Conservation (phyloP, 345 rosid species). For the Eucalyptus erythrocorys region DNA sequence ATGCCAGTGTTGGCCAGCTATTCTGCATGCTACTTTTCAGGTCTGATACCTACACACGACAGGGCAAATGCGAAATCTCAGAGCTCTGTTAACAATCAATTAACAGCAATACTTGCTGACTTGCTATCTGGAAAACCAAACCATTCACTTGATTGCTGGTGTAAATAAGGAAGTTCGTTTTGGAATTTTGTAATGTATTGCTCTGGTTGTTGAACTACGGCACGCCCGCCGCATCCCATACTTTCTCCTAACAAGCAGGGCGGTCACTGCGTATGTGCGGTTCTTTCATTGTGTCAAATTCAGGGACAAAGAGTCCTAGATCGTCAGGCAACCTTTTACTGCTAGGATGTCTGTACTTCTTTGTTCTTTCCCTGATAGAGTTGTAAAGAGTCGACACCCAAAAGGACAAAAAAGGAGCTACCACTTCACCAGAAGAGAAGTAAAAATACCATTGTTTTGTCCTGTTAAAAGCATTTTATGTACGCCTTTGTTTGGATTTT, state of each 20-base stretch:
- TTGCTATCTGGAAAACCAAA: neutral
- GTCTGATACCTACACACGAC: slow-evolving; percentile 19
- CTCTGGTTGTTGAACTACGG: neutral
- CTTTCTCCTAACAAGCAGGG: neutral
- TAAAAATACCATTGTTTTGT: neutral
- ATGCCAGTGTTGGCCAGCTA: slow-evolving; percentile 79
- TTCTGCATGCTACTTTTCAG: slow-evolving; percentile 38
- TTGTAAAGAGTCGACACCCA: neutral
- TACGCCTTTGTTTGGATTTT: neutral
- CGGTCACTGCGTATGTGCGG: neutral
- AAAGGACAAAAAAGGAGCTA: neutral
- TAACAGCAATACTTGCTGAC: neutral
- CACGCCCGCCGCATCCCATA: neutral
- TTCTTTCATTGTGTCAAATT: neutral
- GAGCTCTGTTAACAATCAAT: neutral
- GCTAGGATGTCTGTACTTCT: neutral
- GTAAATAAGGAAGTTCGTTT: neutral
- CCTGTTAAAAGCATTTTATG: neutral
- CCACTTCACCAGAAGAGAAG: neutral
- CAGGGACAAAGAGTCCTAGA: neutral
- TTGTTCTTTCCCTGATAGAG: neutral
- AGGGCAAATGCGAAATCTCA: neutral
- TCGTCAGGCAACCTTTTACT: neutral
- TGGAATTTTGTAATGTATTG: neutral
- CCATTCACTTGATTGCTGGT: neutral